Conservation (phyloP, 805 yeast species). For the Jamesozyma hellenica region DNA sequence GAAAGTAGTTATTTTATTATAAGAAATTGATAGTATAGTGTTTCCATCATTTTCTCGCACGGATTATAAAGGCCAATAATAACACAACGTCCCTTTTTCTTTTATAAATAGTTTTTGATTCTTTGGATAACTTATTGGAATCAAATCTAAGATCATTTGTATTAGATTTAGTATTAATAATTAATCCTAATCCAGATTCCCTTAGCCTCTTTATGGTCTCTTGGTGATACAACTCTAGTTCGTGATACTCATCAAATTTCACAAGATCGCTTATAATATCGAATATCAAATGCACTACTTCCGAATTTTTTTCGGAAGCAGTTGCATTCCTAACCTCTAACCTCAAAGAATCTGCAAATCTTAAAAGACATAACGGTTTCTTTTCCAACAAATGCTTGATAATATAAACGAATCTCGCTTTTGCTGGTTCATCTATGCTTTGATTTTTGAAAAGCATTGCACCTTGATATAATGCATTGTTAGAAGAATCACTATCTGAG, state of each 20-base stretch:
- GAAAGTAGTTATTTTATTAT: too few relatives aligned
- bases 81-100: too few relatives aligned
- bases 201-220: conserved; percentile 18
- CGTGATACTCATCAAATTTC: conserved; percentile 24
- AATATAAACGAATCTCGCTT: conserved; percentile 26
- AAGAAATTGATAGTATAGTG: too few relatives aligned
- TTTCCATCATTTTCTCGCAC: too few relatives aligned
- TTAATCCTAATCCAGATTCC: conserved; percentile 13
- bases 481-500: conserved; percentile 24
- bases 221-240: conserved; percentile 14
- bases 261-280: conserved; percentile 26
- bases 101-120: too few relatives aligned
- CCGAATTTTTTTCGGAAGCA: conserved; percentile 24
- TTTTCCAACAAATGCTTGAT: conserved; percentile 25
- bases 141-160: not conserved
- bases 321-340: conserved; percentile 26
- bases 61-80: too few relatives aligned
- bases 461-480: conserved; percentile 29
- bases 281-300: conserved; percentile 28
- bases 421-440: conserved; percentile 30
- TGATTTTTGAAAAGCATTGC: conserved; percentile 27
- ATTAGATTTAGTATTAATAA: not conserved
- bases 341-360: conserved; percentile 25
- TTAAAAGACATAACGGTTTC: conserved; percentile 28
- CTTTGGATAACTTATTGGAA: too few relatives aligned